phyloP scores from a whole-genome alignment of 345 rosid genomes.

The Gossypium stocksii region DNA sequence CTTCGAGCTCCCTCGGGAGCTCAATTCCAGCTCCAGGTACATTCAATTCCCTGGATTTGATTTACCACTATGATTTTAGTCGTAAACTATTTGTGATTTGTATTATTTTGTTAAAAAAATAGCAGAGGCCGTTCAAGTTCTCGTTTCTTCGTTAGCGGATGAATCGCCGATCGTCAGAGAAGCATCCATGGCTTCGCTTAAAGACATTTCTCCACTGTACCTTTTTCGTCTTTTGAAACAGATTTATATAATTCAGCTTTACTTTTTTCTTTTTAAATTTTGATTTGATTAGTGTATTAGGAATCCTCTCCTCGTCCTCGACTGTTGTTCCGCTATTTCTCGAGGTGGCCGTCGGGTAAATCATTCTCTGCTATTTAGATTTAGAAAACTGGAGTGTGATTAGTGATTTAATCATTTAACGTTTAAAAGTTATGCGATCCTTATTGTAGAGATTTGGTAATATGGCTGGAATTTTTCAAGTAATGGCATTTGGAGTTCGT shows the following conservation, averaged over 20 bases:
- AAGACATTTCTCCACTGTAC: constrained; percentile 70
- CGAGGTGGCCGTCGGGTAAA: constrained; percentile 88
- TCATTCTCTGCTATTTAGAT: background rate
- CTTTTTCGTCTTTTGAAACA: background rate
- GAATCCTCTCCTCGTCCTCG: constrained; percentile 92
- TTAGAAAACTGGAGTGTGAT: constrained; percentile 8
- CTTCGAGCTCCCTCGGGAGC: constrained; percentile 62
- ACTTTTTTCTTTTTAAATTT: background rate
- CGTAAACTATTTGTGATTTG: background rate
- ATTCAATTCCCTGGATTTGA: background rate
- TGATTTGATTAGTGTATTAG: constrained; percentile 32
- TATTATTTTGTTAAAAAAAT: background rate
- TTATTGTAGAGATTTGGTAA: constrained; percentile 70
- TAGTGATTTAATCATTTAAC: background rate
- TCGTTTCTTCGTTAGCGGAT: constrained; percentile 82
- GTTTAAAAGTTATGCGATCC: background rate
- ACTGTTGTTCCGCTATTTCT: constrained; percentile 77
- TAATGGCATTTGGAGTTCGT: constrained; percentile 75
- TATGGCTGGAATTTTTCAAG: constrained; percentile 93
- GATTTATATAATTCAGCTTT: background rate
- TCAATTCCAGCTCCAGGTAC: constrained; percentile 76
- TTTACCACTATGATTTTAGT: constrained; percentile 3
- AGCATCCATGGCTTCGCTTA: constrained; percentile 84
- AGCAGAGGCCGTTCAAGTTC: constrained; percentile 86
- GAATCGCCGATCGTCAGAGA: constrained; percentile 65